Conservation (phyloP, 345 rosid species). For the Physaria fendleri region DNA sequence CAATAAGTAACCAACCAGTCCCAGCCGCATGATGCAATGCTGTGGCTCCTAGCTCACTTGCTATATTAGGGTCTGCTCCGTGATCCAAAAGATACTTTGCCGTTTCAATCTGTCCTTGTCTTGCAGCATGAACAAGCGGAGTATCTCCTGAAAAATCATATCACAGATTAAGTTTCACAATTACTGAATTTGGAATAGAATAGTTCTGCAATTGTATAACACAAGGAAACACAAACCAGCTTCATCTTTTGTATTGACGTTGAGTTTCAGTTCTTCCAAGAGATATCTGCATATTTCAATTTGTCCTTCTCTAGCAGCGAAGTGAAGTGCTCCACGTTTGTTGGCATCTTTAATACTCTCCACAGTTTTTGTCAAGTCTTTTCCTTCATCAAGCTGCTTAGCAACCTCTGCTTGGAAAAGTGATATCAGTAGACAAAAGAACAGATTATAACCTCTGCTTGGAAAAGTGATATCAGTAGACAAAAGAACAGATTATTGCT, state of each 20-base stretch:
- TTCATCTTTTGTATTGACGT: constrained; percentile 63
- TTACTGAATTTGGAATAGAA: neutral
- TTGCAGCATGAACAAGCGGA: constrained; percentile 88
- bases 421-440: constrained; percentile 6
- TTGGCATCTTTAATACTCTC: constrained; percentile 85
- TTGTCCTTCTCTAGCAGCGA: constrained; percentile 88
- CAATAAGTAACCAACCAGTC: constrained; percentile 38
- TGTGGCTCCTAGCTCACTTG: constrained; percentile 81
- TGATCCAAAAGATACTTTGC: constrained; percentile 70
- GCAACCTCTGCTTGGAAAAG: constrained; percentile 46
- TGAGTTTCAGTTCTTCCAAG: constrained; percentile 71
- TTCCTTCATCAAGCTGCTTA: constrained; percentile 71
- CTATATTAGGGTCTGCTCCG: constrained; percentile 63
- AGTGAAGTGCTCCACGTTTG: constrained; percentile 87
- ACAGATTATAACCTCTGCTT: constrained; percentile 49
- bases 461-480: constrained; percentile 4
- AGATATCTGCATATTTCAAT: constrained; percentile 75
- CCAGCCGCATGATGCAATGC: constrained; percentile 92
- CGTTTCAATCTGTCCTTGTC: constrained; percentile 75
- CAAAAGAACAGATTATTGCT: neutral
- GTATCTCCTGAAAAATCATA: constrained; percentile 62
- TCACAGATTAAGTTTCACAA: constrained; percentile 1
- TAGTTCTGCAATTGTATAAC: neutral
- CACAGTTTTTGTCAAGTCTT: constrained; percentile 55
- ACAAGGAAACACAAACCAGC: constrained; percentile 44